Evolutionary conservation across 352 stramenopile species (phyloP).

Genomic region (Peronosclerospora sorghi): DNA sequence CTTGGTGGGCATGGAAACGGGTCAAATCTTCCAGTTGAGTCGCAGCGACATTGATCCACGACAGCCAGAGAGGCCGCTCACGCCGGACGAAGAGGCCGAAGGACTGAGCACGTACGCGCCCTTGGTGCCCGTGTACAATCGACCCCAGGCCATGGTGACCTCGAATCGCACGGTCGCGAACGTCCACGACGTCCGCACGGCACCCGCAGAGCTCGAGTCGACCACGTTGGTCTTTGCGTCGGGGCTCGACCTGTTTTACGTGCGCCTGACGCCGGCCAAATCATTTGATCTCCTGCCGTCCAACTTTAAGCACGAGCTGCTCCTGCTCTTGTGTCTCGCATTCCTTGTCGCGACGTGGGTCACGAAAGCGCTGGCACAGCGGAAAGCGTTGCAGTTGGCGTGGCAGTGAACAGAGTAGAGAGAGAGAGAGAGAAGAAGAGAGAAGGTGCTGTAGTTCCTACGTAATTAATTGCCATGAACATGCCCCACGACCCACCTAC

Average conservation of each 20-base stretch:
- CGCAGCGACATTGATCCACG: constrained; percentile 90
- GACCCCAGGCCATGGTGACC: constrained; percentile 78
- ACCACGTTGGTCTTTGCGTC: constrained; percentile 90
- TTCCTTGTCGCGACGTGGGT: constrained; percentile 75
- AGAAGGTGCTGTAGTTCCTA: constrained; percentile 1
- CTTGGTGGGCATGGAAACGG: constrained; percentile 86
- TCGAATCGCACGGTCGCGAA: constrained; percentile 87
- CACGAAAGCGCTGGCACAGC: constrained; percentile 47
- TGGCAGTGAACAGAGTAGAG: constrained; percentile 54
- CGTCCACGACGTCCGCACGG: constrained; percentile 52
- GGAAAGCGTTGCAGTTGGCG: constrained; percentile 66
- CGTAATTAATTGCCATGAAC: too few relatives aligned
- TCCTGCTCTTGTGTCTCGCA: constrained; percentile 85
- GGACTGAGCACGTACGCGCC: constrained; percentile 83
- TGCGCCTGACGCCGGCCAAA: constrained; percentile 87
- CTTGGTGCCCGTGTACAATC: constrained; percentile 83
- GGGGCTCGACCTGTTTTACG: constrained; percentile 92
- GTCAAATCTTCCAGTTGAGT: constrained; percentile 89
- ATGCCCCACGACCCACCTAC: too few relatives aligned
- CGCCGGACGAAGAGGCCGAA: constrained; percentile 70
- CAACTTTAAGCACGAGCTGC: constrained; percentile 91
- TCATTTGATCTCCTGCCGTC: constrained; percentile 93
- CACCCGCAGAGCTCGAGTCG: constrained; percentile 87
- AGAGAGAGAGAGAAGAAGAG: background rate
- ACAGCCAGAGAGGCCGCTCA: constrained; percentile 87